Base-by-base conservation (phyloP, 2,329 filamentous ascomycete species). In the Beauveria brongniartii region DNA sequence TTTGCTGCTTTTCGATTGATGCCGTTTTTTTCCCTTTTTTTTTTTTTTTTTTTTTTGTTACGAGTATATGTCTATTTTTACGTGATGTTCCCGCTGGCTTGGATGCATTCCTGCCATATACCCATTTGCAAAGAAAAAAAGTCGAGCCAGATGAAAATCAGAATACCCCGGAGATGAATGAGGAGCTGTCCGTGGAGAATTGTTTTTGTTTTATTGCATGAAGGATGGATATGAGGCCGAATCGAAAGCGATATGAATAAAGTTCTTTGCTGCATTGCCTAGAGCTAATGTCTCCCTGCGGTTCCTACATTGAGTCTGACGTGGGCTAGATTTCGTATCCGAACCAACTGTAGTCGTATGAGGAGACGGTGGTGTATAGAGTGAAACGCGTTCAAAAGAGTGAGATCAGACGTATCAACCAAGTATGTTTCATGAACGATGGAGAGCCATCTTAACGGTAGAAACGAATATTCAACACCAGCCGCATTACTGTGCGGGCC, bases 91-190 rank as follows among this genome's bases (percentile, higher is more conserved):
- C 52, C 37, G 44, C 46, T 57, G 56, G 58, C 47, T 62, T 18
- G 58, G 58, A 60, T 53, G 26, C 46, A 22, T 51, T 59, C 62
- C 47, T 44, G 59, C 54, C 55, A 51, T 63, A 63, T 63, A 63
- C 62, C 62, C 62, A 56, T 53, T 61, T 57, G 59, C 59, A 61
- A 47, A 52, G 40, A 57, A 61, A 61, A 60, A 61, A 53, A 34
- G 46, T 37, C 44, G 24, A 56, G 59, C 41, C 37, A 53, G 52
- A 57, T 53, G 54, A 57, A 61, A 57, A 61, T 55, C 37, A 61
- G 43, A 57, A 61, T 61, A 61, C 59, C 59, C 59, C 47, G 24
- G 20, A 54, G 59, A 57, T 61, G 52, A 55, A 57, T 48, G 40
- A 40, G 53, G 54, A 56, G 59, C 53, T 56, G 37, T 54, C 20